Base-by-base conservation (phyloP, 2,329 filamentous ascomycete species). In the Colletotrichum graminicola region DNA sequence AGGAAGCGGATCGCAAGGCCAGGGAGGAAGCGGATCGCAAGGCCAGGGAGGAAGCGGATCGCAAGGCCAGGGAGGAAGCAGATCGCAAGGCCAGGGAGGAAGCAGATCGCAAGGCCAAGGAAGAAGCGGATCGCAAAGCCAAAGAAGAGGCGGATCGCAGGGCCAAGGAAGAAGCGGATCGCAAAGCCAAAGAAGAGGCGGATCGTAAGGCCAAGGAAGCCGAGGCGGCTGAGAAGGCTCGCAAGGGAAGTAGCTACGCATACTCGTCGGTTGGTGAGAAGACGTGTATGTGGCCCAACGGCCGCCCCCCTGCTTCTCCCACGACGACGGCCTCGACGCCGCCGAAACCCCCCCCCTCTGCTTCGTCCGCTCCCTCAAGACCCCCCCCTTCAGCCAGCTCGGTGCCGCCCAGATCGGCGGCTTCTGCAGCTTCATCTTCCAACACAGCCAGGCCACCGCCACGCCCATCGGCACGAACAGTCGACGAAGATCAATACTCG, bases 201-300 rank as follows among this genome's bases (percentile, higher is more conserved):
- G 76, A 76, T 61, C 77, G 74, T 71, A 77, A 79, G 74, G 76
- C 77, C 76, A 81, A 79, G 45, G 78, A 76, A 43, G 73, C 76
- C 43, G 75, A 78, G 73, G 73, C 76, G 72, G 71, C 77, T 62
- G 70, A 64, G 41, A 78, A 76, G 57, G 68, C 75, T 55, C 83
- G 86, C 73, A 84, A 84, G 72, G 81, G 83, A 51, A 86, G 84
- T 74, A 84, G 85, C n/a, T 91, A 92, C 76, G 89, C 90, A 68
- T 91, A 84, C 80, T 89, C 87, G 66, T 87, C 89, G 41, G 87
- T 91, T 29, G 91, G 91, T 62, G 91, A 93, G 80, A 90, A 87
- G 80, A 91, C 87, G 61, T 92, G 90, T 80, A 90, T 90, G 75
- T 93, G 92, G 88, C 91, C 91, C 7, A 89, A 87, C 76, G 90